Base-by-base conservation (phyloP, 1,139 yeast genomes). In the Debaryomyces psychrophilus region DNA sequence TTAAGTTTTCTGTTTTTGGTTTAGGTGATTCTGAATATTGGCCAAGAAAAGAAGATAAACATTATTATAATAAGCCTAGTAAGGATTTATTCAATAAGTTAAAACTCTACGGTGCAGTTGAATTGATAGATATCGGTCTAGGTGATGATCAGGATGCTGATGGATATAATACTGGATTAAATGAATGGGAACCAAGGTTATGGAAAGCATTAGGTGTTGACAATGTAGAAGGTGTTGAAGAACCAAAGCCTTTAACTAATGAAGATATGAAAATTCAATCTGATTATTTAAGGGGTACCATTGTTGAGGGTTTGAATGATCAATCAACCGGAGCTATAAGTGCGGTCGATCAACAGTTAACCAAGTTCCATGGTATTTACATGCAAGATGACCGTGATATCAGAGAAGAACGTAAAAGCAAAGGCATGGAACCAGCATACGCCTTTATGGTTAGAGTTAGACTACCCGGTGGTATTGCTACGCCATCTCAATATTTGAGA, bases 331-430 rank as follows among this genome's bases (percentile, higher is more conserved):
- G 98, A 54, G 92, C 97, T 12, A 88, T 93, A 56, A 79, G 87
- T 55, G 95, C 97, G n/a, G 82, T 81, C 49, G 97, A 90, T 68
- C 96, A 90, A 71, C 97, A 90, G 70, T 72, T 93, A 66, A 90
- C 97, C 56, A 93, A 93, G 69, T 93, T 93, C 81, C 98, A 93
- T 66, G 99, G 99, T 70, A 90, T 92, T 56, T 93, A 93, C 68
- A 90, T 92, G 96, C 99, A 93, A 75, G 98, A 93, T 68, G 98
- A 93, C 65, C 89, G 99, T 72, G 99, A 93, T 69, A 76, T 93
- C 49, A 83, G 98, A 67, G 98, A 92, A 49, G 87, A 88, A 56
- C 85, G 98, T 64, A 92, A 90, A 71, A 81, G 89, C 41, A 88
- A 88, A 64, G 98, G 98, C 40, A 68, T 88, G 54, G 99, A 93